These are phyloP conservation scores for Eremothecium cymbalariae DNA, from an alignment of 1,139 yeast species.

Conservation along the genomic window DNA sequence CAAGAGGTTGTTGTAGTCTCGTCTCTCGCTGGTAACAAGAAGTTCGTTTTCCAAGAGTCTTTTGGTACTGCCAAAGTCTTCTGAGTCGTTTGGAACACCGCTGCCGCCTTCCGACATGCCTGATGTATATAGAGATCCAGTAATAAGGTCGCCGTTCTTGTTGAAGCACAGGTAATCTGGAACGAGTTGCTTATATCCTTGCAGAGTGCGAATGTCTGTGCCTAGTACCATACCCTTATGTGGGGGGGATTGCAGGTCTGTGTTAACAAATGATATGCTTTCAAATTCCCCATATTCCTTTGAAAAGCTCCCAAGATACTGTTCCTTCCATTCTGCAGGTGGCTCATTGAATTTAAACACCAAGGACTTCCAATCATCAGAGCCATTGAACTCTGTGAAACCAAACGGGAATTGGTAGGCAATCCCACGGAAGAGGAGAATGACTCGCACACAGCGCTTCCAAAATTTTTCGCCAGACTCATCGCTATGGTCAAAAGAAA, in stretches of 20 bases:
- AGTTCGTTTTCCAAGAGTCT: constrained; percentile 10
- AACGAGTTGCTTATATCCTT: constrained; percentile 27
- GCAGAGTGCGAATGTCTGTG: constrained; percentile 27
- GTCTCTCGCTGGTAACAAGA: constrained; percentile 5
- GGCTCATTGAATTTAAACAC: constrained; percentile 18
- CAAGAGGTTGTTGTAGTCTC: constrained; percentile 5
- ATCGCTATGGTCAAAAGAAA: constrained; percentile 37
- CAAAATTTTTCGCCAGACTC: constrained; percentile 32
- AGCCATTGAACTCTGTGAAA: constrained; percentile 14
- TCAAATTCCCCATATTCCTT: constrained; percentile 15
- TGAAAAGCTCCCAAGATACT: constrained; percentile 1
- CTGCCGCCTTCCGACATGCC: constrained; percentile 20
- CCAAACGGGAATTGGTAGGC: constrained; percentile 23
- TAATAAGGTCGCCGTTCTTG: constrained; percentile 30
- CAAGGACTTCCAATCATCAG: constrained; percentile 11
- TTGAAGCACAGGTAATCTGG: constrained; percentile 28
- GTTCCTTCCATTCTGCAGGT: constrained; percentile 1
- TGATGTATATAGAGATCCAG: constrained; percentile 28
- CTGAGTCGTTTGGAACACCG: constrained; percentile 17
- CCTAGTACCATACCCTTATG: constrained; percentile 22
- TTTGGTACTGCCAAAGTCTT: constrained; percentile 13
- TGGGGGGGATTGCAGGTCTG: constrained; percentile 18
- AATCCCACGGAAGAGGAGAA: constrained; percentile 26
- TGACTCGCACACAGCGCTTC: constrained; percentile 28
- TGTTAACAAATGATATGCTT: constrained; percentile 18